A percentile compares a stretch with the other conserved stretches of the same genome.
These are phyloP conservation scores for Ustilago xerochloae DNA, from an alignment of 1,284 basidiomycete species.

Conservation along the genomic window DNA sequence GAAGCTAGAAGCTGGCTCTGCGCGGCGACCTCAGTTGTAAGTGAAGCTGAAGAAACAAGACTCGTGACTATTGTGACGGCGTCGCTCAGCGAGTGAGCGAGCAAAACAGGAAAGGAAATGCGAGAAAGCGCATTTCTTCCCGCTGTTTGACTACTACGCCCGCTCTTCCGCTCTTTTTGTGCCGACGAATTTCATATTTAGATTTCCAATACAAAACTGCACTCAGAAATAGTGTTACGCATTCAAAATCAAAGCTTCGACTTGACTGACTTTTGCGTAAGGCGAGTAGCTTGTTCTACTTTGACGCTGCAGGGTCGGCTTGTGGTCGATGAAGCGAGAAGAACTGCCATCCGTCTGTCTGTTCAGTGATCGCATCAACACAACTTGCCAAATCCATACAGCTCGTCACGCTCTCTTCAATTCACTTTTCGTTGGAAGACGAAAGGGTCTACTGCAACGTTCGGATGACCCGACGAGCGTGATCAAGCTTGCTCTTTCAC, in stretches of 20 bases:
- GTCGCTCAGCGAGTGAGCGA: too few relatives aligned
- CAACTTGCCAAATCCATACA: neutral
- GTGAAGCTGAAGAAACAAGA: too few relatives aligned
- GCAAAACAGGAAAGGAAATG: neutral
- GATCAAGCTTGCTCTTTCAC: too few relatives aligned
- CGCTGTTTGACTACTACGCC: neutral
- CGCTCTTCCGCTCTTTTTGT: neutral
- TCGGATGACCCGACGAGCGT: too few relatives aligned
- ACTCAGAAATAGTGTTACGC: neutral
- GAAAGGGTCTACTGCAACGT: too few relatives aligned
- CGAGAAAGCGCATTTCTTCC: too few relatives aligned
- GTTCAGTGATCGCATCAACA: constrained; percentile 5
- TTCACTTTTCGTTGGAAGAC: too few relatives aligned
- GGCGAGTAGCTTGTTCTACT: neutral
- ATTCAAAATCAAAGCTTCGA: neutral
- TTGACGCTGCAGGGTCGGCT: neutral
- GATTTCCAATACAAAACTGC: neutral
- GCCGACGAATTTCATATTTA: neutral
- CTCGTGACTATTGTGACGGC: too few relatives aligned
- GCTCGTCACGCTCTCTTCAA: too few relatives aligned
- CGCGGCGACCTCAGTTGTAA: neutral
- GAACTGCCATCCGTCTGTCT: too few relatives aligned
- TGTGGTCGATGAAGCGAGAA: neutral
- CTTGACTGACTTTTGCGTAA: neutral
- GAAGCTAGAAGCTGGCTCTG: constrained; percentile 9